Evolutionary conservation across 1,284 basidiomycete species (phyloP), one percentile per base, ranked within the genome.

Genomic region (Ustilago sp.): DNA sequence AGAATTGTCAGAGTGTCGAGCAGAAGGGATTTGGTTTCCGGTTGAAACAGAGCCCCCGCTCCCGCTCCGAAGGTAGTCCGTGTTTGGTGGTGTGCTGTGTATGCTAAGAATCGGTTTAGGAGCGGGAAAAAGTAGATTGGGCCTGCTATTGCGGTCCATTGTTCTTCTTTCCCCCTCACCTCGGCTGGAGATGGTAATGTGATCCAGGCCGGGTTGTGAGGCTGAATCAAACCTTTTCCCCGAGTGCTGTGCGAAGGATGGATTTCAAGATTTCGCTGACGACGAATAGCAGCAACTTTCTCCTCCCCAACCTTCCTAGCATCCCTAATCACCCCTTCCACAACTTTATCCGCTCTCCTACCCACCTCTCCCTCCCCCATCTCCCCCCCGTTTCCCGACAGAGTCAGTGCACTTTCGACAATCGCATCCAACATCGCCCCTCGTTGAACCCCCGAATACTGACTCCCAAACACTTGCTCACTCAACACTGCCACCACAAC

Each of bases 401-500:
- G 88, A 83, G 97, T 94, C 59, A 93, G 88, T 4, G 94, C 93
- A 4, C 93, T 93, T 55, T 94, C 87, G 0, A 93, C 94, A 1
- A 99, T 88, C 0, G 94, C 92, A 60, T 93, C 94, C 36, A 98
- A 89, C 83, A 96, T 94, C 6, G 90, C 90, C 69, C 90, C 92
- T 12, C 95, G 91, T 82, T 98, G 94, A 28, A 91, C 90, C 5
- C 90, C 90, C 0, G 94, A 94, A 86, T 96, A 98, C 78, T 95
- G 93, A 57, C 93, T 92, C 69, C 92, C 91, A 87, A 98, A 98
- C 86, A 94, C 94, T 82, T 97, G 93, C 83, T 98, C 94, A 52
- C 93, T 91, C n/a, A 85, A 36, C 57, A 45, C 90, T 93, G 85
- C 86, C 1, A 93, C 91, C 45, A 92, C 91, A 68, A 91, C 90